Conservation (phyloP, 257 asterid species). For the Ilex aquifolium region DNA sequence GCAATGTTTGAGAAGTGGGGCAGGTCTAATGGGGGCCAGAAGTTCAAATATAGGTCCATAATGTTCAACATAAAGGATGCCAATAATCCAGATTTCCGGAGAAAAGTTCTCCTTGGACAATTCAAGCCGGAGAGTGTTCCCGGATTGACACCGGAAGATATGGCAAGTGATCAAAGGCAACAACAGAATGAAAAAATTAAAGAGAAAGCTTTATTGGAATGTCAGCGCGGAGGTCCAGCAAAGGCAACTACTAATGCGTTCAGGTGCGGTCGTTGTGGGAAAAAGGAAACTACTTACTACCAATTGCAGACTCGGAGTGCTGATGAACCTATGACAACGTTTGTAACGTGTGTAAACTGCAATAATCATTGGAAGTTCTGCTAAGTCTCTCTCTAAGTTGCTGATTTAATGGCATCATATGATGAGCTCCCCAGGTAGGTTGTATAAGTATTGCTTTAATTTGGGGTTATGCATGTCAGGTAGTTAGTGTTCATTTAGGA, state of each 20-base stretch:
- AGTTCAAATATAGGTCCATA: conserved; percentile 38
- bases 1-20: conserved; percentile 47
- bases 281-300: conserved; percentile 73
- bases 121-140: conserved; percentile 38
- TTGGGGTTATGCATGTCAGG: not conserved
- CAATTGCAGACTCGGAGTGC: conserved; percentile 98
- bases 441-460: not conserved
- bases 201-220: conserved; percentile 73
- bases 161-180: conserved; percentile 88
- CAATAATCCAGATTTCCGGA: conserved; percentile 53
- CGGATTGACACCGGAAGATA: conserved; percentile 61
- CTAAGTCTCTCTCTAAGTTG: conserved; percentile 1
- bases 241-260: conserved; percentile 76
- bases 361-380: conserved; percentile 88
- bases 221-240: conserved; percentile 56
- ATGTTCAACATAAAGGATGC: conserved; percentile 45
- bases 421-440: not conserved
- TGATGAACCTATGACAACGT: conserved; percentile 97
- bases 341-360: conserved; percentile 86
- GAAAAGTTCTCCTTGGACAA: conserved; percentile 66
- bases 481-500: not conserved
- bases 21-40: conserved; percentile 33
- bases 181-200: conserved; percentile 57
- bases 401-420: not conserved
- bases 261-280: conserved; percentile 75